These are phyloP conservation scores for Favolaschia claudopus DNA, from an alignment of 768 basidiomycete species.

Conservation along the genomic window DNA sequence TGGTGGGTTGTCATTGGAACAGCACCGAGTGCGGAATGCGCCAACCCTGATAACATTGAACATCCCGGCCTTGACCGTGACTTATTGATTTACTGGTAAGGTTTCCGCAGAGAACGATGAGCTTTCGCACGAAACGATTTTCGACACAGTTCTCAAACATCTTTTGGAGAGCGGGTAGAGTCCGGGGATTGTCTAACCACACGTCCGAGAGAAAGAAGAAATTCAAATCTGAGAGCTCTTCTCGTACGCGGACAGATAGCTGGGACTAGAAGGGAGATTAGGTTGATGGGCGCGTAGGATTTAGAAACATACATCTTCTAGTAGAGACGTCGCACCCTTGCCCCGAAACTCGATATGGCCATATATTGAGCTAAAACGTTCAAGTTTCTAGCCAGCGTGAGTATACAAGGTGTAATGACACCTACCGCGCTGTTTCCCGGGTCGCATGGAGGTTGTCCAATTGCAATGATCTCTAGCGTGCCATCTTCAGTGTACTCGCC, in stretches of 20 bases:
- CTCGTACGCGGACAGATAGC: conserved; percentile 65
- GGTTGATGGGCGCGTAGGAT: no score
- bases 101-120: conserved; percentile 94
- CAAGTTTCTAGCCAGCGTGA: not conserved
- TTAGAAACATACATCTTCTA: conserved; percentile 97
- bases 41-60: conserved; percentile 86
- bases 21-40: no score
- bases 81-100: conserved; percentile 86
- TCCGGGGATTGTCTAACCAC: conserved; percentile 91
- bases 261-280: conserved; percentile 70
- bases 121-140: conserved; percentile 84
- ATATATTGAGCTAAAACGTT: conserved; percentile 76
- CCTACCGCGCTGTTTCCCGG: conserved; percentile 83
- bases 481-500: conserved; percentile 96
- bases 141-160: conserved; percentile 93
- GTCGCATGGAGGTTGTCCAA: conserved; percentile 98
- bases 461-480: conserved; percentile 86
- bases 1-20: no score
- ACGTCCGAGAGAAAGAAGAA: conserved; percentile 97
- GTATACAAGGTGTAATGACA: not conserved
- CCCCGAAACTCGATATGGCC: conserved; percentile 98
- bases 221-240: conserved; percentile 77
- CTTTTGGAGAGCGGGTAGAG: conserved; percentile 78
- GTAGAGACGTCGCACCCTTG: conserved; percentile 87
- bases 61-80: conserved; percentile 78